Base-by-base conservation (phyloP, 306 rosid species). In the Cucurbita maxima region DNA sequence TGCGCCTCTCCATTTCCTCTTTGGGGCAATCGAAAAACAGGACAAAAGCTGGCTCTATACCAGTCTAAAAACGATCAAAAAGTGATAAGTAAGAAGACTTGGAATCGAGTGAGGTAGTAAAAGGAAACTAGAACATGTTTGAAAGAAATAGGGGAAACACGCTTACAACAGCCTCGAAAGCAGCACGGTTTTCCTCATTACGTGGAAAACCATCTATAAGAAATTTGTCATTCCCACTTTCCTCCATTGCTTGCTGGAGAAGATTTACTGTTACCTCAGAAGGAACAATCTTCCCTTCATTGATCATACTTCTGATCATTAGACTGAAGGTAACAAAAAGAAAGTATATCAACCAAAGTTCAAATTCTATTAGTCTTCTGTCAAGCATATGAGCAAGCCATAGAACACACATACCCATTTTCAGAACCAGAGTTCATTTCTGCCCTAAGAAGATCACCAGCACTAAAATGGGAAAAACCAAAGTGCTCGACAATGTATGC, bases 151-250 rank as follows among this genome's bases (percentile, higher is more conserved):
- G 18, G 58, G 58, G 10, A 61, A 47, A 58, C 52, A 18, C 76
- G 62, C 87, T 83, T 81, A 94, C 99, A 82, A 89, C 97, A 15
- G 81, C 82, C 84, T 89, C 99, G 78, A 94, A 94, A 70, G 96
- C 97, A 43, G 96, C 97, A 81, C 97, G 97, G 73, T 91, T 94
- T 88, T 94, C 99, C 84, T 94, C 99, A 74, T 94, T 91, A 66
- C 96, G 99, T 56, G 99, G 99, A 85, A 94, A 94, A 74, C 99
- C 99, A 85, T 94, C 99, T 77, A 94, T 89, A 61, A 91, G 97
- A 88, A 89, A 94, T 80, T 88, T 94, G 83, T 91, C 90, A 79
- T 94, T 94, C 58, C 88, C 91, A 81, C 59, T 77, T 84, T 84
- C 89, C 84, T 82, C 70, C 78, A 91, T 94, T 80, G 99, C 99